These are phyloP conservation scores for Ceratorhiza oryzae-sativae DNA, from an alignment of 1,284 basidiomycete species.

Conservation along the genomic window DNA sequence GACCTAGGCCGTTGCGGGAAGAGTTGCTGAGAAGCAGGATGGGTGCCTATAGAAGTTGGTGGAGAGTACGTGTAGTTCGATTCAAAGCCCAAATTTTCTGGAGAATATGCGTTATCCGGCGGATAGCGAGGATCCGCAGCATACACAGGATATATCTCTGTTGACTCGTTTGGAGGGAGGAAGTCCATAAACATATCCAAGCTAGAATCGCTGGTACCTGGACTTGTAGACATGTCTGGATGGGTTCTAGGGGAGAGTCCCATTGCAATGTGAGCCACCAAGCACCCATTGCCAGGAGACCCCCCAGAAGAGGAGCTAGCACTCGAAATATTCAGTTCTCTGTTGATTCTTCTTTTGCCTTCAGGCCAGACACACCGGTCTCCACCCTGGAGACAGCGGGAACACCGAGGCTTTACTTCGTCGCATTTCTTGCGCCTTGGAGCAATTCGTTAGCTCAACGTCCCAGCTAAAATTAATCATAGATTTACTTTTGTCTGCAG, in stretches of 20 bases:
- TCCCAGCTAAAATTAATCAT: neutral
- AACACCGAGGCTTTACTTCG: constrained; percentile 2
- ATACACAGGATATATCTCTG: neutral
- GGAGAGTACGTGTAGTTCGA: neutral
- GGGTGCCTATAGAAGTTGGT: neutral
- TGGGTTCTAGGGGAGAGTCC: neutral
- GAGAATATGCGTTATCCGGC: too few species aligned
- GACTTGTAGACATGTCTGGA: neutral
- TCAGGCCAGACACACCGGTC: constrained; percentile 8
- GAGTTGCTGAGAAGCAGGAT: neutral
- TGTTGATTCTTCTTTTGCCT: neutral
- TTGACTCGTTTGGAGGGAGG: neutral
- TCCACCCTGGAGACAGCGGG: constrained; percentile 1
- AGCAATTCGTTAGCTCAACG: neutral
- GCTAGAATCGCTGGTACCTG: neutral
- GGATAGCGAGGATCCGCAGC: neutral
- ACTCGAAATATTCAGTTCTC: neutral
- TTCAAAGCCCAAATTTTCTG: neutral
- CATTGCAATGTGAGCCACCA: too few species aligned
- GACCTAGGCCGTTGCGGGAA: neutral
- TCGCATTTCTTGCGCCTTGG: constrained; percentile 18
- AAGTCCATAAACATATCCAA: neutral
- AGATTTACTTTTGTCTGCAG: constrained; percentile 21
- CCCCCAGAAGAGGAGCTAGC: neutral
- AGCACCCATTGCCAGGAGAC: neutral